Evolutionary conservation across 441 rosid genomes (phyloP), one percentile per base, ranked within the genome.

Genomic region (Euphorbia corollata): DNA sequence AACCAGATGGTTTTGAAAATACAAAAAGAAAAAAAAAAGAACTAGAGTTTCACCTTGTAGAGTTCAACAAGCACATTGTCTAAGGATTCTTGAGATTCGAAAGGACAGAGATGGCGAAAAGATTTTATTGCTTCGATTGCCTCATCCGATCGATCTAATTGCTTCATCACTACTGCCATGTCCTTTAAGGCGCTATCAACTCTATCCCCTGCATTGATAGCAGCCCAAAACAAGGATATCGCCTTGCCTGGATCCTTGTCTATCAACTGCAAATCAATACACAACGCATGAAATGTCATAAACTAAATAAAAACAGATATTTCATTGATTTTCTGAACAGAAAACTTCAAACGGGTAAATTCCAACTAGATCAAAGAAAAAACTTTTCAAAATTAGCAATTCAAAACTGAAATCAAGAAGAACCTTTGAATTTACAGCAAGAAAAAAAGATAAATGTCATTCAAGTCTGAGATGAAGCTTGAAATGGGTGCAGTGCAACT

Each of bases 161-260:
- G 98, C 65, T 88, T 92, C 97, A 92, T 87, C 59, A 90, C 93
- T 41, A 87, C 86, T 0, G 93, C 98, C 98, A 92, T 92, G 82
- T 92, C 97, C 69, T 92, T 92, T 79, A 90, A 70, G 8, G 97
- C 90, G 57, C 98, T 92, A 59, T 92, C 97, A 24, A 92, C 88
- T 27, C 97, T 77, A 62, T 92, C 98, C 48, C 97, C 92, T 7
- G 86, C 81, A 65, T 92, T 92, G 55, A 92, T 92, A 3, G 97
- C 98, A 20, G 97, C 90, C 97, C 98, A 92, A 70, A 92, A 92
- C 78, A 92, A 69, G 1, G 93, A 82, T 75, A 90, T 77, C 1
- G 96, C 90, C 77, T 78, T 75, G 73, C 78, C 64, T n/a, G 93
- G 97, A 60, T 92, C 90, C 82, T 87, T 92, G 22, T 79, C 87